Percentiles rank a stretch among this genome's conserved stretches.
Conservation (phyloP, 2,329 filamentous ascomycete genomes). For the Capronia americana region DNA sequence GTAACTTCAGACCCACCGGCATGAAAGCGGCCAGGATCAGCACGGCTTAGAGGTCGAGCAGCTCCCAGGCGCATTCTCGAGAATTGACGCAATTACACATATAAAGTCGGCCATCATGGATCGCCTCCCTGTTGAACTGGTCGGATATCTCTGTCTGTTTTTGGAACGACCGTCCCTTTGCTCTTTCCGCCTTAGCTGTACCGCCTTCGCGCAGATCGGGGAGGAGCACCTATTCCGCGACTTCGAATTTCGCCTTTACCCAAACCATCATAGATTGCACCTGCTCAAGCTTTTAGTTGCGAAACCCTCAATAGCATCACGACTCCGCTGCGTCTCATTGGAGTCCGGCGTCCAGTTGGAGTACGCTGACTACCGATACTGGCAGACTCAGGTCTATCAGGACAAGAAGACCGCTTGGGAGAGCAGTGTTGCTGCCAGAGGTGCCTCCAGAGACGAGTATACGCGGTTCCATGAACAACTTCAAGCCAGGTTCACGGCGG, state of each 20-base stretch:
- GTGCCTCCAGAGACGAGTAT: conserved; percentile 23
- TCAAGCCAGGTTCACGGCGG: conserved; percentile 32
- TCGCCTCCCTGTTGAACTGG: conserved; percentile 29
- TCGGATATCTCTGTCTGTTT: conserved; percentile 29
- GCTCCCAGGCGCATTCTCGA: background rate
- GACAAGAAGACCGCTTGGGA: conserved; percentile 31
- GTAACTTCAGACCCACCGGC: background rate
- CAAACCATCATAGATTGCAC: conserved; percentile 26
- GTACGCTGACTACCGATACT: conserved; percentile 36
- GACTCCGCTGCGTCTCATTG: conserved; percentile 26
- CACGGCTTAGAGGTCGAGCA: background rate
- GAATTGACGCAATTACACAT: background rate
- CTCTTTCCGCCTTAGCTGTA: conserved; percentile 32
- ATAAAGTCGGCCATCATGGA: conserved; percentile 25
- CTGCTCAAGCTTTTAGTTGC: conserved; percentile 29
- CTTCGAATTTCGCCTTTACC: conserved; percentile 36
- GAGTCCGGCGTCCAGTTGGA: conserved; percentile 35
- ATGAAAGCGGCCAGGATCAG: background rate
- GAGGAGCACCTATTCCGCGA: conserved; percentile 33
- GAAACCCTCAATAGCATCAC: conserved; percentile 27
- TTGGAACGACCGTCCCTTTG: conserved; percentile 25
- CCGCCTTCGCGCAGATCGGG: conserved; percentile 23
- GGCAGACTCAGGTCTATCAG: conserved; percentile 33
- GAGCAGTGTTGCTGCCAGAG: conserved; percentile 17
- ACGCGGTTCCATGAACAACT: conserved; percentile 29